Percentiles rank a stretch among this genome's conserved stretches.
These are phyloP conservation scores for Linum tenue DNA, from an alignment of 345 rosid species.

Conservation along the genomic window DNA sequence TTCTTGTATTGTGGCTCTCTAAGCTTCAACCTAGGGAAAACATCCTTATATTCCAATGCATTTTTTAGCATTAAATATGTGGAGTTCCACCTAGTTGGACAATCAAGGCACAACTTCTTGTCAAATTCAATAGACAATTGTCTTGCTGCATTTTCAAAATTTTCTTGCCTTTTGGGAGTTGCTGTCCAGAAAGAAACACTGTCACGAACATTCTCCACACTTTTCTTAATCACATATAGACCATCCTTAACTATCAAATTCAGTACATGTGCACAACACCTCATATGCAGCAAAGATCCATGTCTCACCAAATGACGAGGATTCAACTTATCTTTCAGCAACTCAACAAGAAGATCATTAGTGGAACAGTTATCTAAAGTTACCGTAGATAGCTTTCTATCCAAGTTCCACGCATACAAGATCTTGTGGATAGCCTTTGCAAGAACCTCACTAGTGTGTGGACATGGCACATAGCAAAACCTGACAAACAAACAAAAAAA, in stretches of 20 bases:
- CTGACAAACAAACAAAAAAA: background rate
- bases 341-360: background rate
- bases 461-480: background rate
- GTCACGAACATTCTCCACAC: background rate
- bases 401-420: background rate
- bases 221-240: background rate
- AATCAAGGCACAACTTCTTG: background rate
- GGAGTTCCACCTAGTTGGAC: constrained; percentile 3
- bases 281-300: background rate
- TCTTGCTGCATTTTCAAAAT: background rate
- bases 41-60: constrained; percentile 1
- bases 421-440: background rate
- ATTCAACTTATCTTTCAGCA: background rate
- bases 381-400: background rate
- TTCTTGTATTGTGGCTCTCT: background rate
- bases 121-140: background rate
- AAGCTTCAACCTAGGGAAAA: background rate
- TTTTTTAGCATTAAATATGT: background rate
- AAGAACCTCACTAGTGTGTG: background rate
- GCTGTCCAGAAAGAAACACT: background rate
- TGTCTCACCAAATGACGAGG: background rate
- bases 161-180: background rate
- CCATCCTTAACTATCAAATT: constrained; percentile 1
- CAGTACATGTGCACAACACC: constrained; percentile 5
- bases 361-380: background rate